A percentile compares a stretch with the other conserved stretches of the same genome.
These are phyloP conservation scores for Beauveria medogensis DNA, from an alignment of 2,329 filamentous ascomycete species.

Conservation along the genomic window DNA sequence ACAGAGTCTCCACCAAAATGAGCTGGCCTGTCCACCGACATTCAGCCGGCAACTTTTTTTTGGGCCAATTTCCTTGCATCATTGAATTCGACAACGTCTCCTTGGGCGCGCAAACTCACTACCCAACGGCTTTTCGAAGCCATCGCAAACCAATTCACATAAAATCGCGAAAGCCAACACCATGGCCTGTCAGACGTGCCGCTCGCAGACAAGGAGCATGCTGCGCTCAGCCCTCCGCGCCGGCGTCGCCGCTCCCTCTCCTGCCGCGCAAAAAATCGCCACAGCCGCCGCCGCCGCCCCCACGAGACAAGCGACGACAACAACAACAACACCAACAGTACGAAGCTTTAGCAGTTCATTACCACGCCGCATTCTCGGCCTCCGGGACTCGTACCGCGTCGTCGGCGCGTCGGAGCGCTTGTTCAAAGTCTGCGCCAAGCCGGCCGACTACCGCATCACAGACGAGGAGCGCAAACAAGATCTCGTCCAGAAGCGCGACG, in stretches of 20 bases:
- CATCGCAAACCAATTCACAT: not conserved
- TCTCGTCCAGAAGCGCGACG: constrained; percentile 60
- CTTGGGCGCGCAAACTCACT: not conserved
- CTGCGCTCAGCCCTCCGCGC: constrained; percentile 26
- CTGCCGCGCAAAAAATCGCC: constrained; percentile 15
- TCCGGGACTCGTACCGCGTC: constrained; percentile 57
- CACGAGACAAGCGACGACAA: not conserved
- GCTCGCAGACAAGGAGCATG: constrained; percentile 33
- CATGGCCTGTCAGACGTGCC: constrained; percentile 45
- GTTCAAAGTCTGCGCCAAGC: constrained; percentile 64
- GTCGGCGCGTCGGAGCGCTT: constrained; percentile 72
- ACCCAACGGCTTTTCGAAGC: not conserved
- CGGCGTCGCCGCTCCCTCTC: constrained; percentile 18
- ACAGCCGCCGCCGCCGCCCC: constrained; percentile 1
- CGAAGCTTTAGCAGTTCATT: constrained; percentile 31
- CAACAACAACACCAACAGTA: not conserved
- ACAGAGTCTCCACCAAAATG: not conserved
- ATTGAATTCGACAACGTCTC: not conserved
- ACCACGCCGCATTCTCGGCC: constrained; percentile 23
- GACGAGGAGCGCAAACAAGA: constrained; percentile 57
- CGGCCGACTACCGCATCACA: constrained; percentile 71
- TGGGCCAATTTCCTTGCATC: not conserved
- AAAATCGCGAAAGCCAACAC: not conserved
- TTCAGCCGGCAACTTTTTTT: constrained; percentile 19
- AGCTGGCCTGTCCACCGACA: constrained; percentile 12